Conservation (phyloP, 2,329 filamentous ascomycete species). For the Thermomyces lanuginosus region DNA sequence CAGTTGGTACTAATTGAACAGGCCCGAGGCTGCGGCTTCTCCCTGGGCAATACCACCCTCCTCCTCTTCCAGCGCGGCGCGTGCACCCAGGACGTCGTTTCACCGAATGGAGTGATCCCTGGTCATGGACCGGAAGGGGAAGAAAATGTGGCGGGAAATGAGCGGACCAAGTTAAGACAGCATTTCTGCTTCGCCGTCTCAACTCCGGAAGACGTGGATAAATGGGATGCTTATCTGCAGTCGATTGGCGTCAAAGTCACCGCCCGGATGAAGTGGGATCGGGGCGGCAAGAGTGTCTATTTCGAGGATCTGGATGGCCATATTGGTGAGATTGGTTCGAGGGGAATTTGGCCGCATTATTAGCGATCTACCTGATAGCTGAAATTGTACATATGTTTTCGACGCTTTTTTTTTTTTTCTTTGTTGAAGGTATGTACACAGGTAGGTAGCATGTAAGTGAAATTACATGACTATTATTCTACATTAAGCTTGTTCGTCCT, state of each 20-base stretch:
- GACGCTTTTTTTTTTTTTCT: too few species aligned
- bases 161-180: conserved; percentile 9
- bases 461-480: conserved; percentile 7
- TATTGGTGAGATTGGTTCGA: conserved; percentile 16
- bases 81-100: conserved; percentile 5
- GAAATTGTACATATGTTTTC: background rate
- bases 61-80: conserved; percentile 11
- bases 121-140: conserved; percentile 3
- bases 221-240: conserved; percentile 13
- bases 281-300: conserved; percentile 16
- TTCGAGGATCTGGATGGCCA: conserved; percentile 17
- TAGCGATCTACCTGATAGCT: background rate
- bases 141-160: background rate
- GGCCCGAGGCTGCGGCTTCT: conserved; percentile 12
- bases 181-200: conserved; percentile 15
- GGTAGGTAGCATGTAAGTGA: too few species aligned
- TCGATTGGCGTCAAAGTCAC: conserved; percentile 11
- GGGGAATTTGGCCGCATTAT: conserved; percentile 17
- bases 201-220: conserved; percentile 10
- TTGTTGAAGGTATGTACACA: too few species aligned
- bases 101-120: conserved; percentile 6
- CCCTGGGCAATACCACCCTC: conserved; percentile 16
- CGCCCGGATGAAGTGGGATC: conserved; percentile 13
- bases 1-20: conserved; percentile 7
- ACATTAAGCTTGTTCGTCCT: conserved; percentile 88